phyloP scores from a whole-genome alignment of 306 rosid genomes.

The Gastrolobium villosum region DNA sequence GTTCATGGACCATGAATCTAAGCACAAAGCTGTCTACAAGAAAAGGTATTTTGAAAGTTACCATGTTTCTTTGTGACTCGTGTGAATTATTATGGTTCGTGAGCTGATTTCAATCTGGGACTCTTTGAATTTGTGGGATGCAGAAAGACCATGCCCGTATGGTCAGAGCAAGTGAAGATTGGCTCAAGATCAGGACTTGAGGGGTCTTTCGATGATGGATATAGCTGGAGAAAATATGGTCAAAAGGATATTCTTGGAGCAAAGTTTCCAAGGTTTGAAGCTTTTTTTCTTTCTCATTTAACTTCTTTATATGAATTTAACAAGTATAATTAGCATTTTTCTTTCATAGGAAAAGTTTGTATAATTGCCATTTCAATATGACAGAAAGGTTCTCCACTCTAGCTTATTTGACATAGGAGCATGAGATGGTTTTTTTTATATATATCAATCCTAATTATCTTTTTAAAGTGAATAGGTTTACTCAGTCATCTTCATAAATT shows the following conservation, averaged over 20 bases:
- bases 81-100: not conserved
- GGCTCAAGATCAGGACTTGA: conserved; percentile 59
- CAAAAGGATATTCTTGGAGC: conserved; percentile 87
- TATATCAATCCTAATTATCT: too few relatives aligned
- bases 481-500: too few relatives aligned
- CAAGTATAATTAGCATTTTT: not conserved
- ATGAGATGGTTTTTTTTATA: too few relatives aligned
- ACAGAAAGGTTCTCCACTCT: not conserved
- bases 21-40: conserved; percentile 59
- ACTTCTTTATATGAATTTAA: not conserved
- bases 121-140: conserved; percentile 44
- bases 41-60: conserved; percentile 60
- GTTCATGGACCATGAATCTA: conserved; percentile 49
- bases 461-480: too few relatives aligned
- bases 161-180: conserved; percentile 72
- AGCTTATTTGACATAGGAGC: conserved; percentile 4
- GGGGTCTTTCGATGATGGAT: conserved; percentile 70
- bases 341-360: conserved; percentile 16
- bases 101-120: conserved; percentile 3
- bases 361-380: not conserved
- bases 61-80: conserved; percentile 22
- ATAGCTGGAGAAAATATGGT: conserved; percentile 93
- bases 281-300: conserved; percentile 1
- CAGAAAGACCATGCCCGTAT: conserved; percentile 68
- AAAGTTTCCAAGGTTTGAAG: conserved; percentile 71